These are phyloP conservation scores for Aureobasidium sp. DNA, from an alignment of 2,329 filamentous ascomycete species.

Conservation along the genomic window DNA sequence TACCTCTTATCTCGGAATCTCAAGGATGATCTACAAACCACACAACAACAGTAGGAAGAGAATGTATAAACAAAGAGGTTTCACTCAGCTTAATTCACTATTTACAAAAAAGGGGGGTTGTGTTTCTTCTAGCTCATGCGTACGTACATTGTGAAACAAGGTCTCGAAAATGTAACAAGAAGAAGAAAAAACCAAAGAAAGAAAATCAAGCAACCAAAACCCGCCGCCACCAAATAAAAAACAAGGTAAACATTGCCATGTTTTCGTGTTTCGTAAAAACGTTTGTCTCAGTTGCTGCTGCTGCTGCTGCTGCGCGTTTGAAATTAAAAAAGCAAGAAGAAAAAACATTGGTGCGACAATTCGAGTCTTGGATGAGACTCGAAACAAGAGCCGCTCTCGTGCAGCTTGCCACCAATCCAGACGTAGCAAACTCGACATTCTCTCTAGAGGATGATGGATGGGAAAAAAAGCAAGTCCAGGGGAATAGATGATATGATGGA, in stretches of 20 bases:
- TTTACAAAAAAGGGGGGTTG: neutral
- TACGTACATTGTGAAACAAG: neutral
- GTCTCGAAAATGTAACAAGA: neutral
- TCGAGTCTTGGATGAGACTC: no score
- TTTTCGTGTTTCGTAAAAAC: neutral
- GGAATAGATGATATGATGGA: neutral
- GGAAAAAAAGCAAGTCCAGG: neutral
- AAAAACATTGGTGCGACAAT: neutral
- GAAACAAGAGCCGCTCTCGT: neutral
- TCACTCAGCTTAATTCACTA: neutral
- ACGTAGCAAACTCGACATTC: neutral
- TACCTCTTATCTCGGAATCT: neutral
- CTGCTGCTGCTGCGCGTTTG: neutral
- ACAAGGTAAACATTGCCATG: neutral
- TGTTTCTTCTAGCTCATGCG: neutral
- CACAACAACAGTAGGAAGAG: neutral
- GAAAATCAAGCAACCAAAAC: neutral
- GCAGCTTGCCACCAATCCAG: neutral
- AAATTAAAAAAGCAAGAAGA: no score
- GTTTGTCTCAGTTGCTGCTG: conserved; percentile 3
- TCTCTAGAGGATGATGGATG: neutral
- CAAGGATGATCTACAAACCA: neutral
- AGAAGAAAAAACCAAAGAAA: neutral
- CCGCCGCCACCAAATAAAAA: neutral
- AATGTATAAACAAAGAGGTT: neutral